Evolutionary conservation across 1,284 basidiomycete species (phyloP).

Genomic region (Pseudozyma tsukubaensis): DNA sequence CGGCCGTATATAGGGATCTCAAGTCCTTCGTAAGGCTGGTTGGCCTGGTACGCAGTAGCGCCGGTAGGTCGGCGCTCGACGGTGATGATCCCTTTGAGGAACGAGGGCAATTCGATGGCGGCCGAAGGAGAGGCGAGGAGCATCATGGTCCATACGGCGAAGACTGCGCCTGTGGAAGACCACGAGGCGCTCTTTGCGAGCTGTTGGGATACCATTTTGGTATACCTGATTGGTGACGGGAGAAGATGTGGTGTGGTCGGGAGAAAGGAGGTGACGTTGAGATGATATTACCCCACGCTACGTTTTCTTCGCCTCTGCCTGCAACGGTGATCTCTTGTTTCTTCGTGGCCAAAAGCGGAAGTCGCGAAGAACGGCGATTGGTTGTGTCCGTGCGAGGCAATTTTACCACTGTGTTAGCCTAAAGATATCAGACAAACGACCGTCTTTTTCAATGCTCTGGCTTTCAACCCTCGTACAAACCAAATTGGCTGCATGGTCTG

Average conservation of each 20-base stretch:
- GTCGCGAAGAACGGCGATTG: no score
- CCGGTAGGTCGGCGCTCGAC: slow-evolving; percentile 18
- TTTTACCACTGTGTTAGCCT: no score
- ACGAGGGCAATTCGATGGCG: slow-evolving; percentile 41
- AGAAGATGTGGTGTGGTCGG: slow-evolving; percentile 2
- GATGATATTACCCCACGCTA: slow-evolving; percentile 4
- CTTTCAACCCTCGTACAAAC: no score
- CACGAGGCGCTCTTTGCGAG: slow-evolving; percentile 5
- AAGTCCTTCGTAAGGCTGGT: slow-evolving; percentile 46
- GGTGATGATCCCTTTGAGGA: slow-evolving; percentile 17
- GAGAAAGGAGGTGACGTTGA: not conserved
- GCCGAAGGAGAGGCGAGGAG: slow-evolving; percentile 37
- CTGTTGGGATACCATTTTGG: slow-evolving; percentile 19
- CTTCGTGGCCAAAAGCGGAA: no score
- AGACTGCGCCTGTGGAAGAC: slow-evolving; percentile 31
- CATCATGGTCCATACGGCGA: slow-evolving; percentile 43
- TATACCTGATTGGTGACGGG: no score
- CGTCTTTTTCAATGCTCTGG: no score
- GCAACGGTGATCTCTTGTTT: no score
- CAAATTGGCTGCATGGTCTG: no score
- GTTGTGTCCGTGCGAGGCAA: no score
- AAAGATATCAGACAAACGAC: no score
- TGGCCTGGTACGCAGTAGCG: slow-evolving; percentile 43
- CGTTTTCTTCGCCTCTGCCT: not conserved
- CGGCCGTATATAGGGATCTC: slow-evolving; percentile 30